Conservation (phyloP, 2,329 filamentous ascomycete genomes). For the Ceratocystis alfenasii region DNA sequence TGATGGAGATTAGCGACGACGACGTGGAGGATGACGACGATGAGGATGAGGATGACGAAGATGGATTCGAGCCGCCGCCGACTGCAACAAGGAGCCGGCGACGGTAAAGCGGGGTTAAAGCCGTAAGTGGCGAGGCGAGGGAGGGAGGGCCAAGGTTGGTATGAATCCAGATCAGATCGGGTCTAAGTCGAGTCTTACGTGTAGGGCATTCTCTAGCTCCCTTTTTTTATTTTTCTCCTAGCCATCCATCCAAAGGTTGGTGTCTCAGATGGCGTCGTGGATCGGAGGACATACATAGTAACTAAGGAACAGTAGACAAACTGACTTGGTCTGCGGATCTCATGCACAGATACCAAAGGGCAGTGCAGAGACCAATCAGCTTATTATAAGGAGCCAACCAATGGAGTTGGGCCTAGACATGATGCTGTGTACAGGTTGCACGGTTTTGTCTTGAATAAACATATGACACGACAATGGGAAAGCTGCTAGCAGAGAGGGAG, state of each 20-base stretch:
- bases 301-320: not conserved
- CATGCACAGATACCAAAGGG: not conserved
- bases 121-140: not conserved
- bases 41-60: slow-evolving; percentile 46
- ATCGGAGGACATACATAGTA: not conserved
- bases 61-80: slow-evolving; percentile 42
- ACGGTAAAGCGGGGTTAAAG: not conserved
- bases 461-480: too few relatives aligned
- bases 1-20: slow-evolving; percentile 52
- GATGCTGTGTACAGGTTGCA: too few relatives aligned
- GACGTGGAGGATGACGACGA: slow-evolving; percentile 53
- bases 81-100: slow-evolving; percentile 14
- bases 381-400: not conserved
- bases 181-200: not conserved
- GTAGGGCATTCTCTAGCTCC: not conserved
- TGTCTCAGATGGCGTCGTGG: slow-evolving; percentile 3
- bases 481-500: too few relatives aligned
- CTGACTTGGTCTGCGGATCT: not conserved
- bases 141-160: not conserved
- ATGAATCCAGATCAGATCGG: not conserved
- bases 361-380: not conserved
- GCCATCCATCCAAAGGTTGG: not conserved
- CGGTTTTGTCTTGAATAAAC: too few relatives aligned
- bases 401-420: too few relatives aligned
- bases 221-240: not conserved